These are phyloP conservation scores for Torulaspora franciscae DNA, from an alignment of 805 yeast species.

Conservation along the genomic window DNA sequence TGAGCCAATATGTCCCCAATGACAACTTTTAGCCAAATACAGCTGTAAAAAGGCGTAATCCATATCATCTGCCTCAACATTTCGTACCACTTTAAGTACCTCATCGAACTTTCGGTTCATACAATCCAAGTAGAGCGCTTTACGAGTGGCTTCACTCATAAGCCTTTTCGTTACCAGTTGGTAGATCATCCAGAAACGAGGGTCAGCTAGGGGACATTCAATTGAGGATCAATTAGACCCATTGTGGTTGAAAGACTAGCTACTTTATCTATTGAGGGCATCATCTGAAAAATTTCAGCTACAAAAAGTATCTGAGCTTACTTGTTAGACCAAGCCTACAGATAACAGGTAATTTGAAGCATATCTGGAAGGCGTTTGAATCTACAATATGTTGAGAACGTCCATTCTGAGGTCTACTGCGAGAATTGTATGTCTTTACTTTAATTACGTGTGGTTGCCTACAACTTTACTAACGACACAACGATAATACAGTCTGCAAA, in stretches of 20 bases:
- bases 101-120: slow-evolving; percentile 26
- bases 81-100: slow-evolving; percentile 14
- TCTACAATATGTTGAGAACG: slow-evolving; percentile 20
- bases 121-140: slow-evolving; percentile 20
- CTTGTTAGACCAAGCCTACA: background rate
- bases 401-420: slow-evolving; percentile 28
- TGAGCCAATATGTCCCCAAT: slow-evolving; percentile 28
- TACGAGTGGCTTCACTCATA: slow-evolving; percentile 15
- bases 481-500: slow-evolving; percentile 6
- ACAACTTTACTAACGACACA: background rate
- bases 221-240: background rate
- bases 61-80: slow-evolving; percentile 18
- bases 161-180: slow-evolving; percentile 6
- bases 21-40: slow-evolving; percentile 23
- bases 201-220: background rate
- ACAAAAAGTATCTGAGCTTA: background rate
- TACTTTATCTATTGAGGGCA: too few relatives aligned
- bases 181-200: slow-evolving; percentile 1
- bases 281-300: background rate
- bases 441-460: background rate
- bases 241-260: background rate
- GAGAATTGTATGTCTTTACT: slow-evolving; percentile 28
- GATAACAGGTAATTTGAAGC: background rate
- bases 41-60: slow-evolving; percentile 26
- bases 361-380: background rate